Evolutionary conservation across 495 filamentous ascomycete species (phyloP), one percentile per base, ranked within the genome.

Genomic region (Podospora didyma): DNA sequence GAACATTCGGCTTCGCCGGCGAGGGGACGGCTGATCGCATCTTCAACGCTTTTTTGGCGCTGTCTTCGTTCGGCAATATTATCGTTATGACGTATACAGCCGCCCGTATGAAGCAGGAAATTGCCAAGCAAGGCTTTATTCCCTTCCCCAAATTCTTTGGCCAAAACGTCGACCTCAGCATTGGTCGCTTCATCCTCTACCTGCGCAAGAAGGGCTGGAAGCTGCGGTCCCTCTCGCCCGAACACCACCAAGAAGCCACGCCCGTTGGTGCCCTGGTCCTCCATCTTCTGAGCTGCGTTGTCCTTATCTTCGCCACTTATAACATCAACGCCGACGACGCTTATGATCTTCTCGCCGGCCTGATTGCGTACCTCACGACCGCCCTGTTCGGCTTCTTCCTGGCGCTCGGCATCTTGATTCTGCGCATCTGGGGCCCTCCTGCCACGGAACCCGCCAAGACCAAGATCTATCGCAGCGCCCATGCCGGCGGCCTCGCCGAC

Each of bases 41-140:
- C 39, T 52, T 65, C 39, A 53, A 54, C 45, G 59, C 64, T 20
- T 59, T 69, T 39, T 58, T 64, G 34, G 66, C 66, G n/a, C 49
- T 69, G n/a, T 67, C 64, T 10, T 62, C 53, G 14, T 60, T 67
- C 46, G 66, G 66, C 41, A 69, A 69, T 42, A 60, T 66, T 51
- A 53, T 64, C 19, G 75, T 79, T 5, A 71, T 75, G 55, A 83
- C 81, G 2, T 84, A 78, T 51, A 80, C 79, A 2, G 73, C 77
- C 17, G 62, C 76, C 1, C 59, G 73, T 58, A 76, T 82, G 47
- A 82, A 79, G 61, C 77, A 80, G 57, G 78, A 81, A 45, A 80
- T 81, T 31, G 78, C 76, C 22, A 81, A 79, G 58, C 75, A 79
- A 55, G 78, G 78, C 4, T 66, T 80, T 42, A 61, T 84, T 3